phyloP scores from a whole-genome alignment of 176 grass and related monocot species.

The Pontederia crassipes region DNA sequence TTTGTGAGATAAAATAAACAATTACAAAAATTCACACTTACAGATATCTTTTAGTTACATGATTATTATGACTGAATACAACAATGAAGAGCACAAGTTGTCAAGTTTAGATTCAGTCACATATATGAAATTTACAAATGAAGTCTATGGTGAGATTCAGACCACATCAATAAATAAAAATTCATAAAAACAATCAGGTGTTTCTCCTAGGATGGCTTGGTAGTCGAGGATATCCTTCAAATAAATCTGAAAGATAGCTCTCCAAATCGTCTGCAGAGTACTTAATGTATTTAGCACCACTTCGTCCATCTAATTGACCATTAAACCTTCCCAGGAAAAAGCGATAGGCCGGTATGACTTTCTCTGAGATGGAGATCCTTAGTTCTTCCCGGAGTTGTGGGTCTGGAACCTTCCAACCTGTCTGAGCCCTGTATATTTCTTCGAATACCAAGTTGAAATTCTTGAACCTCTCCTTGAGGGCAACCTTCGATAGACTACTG shows the following conservation, averaged over 20 bases:
- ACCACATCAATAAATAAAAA: conserved; percentile 1
- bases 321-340: conserved; percentile 83
- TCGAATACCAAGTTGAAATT: conserved; percentile 91
- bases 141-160: neutral
- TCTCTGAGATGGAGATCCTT: conserved; percentile 92
- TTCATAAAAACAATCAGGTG: conserved; percentile 18
- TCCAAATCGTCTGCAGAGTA: conserved; percentile 85
- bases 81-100: conserved; percentile 3
- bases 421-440: conserved; percentile 76
- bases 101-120: conserved; percentile 7
- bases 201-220: conserved; percentile 52
- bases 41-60: neutral
- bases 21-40: conserved; percentile 9
- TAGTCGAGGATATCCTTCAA: conserved; percentile 60
- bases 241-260: conserved; percentile 66
- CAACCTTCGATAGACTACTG: conserved; percentile 43
- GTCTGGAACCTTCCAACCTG: conserved; percentile 84
- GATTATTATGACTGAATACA: neutral
- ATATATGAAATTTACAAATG: conserved; percentile 1
- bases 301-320: conserved; percentile 61
- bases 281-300: conserved; percentile 67
- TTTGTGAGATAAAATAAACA: neutral
- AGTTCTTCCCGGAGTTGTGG: conserved; percentile 82
- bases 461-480: conserved; percentile 82
- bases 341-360: conserved; percentile 88